Base-by-base conservation (phyloP, 352 stramenopile genomes). In the Globisporangium sylvaticum region DNA sequence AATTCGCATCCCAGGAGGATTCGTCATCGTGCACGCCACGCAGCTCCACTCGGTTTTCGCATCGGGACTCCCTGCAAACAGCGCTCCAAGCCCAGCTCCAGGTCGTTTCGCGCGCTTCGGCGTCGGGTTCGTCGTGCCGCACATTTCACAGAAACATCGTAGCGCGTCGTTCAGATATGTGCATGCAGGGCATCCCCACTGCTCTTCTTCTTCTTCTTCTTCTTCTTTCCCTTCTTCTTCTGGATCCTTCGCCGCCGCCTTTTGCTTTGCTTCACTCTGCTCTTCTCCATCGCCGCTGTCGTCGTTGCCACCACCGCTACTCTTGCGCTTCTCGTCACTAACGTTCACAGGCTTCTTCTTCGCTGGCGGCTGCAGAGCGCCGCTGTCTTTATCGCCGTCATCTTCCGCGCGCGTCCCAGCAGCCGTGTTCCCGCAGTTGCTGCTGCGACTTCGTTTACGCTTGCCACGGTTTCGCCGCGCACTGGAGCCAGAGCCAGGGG, bases 121-220 rank as follows among this genome's bases (percentile, higher is more conserved):
- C 4, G 64, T 76, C 18, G 83, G 85, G 62, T 91, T 89, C 9
- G 79, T 44, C 0, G 83, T 90, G 56, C 76, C 78, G 65, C 85
- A 93, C 85, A 92, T 93, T 58, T 91, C 85, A 60, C 85, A 93
- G 55, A 88, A 88, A 25, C 70, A 66, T 22, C 83, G 83, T 68
- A 72, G 54, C 20, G 72, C 61, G 44, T 88, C 85, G 63, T 93
- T 93, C 5, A 92, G 69, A 62, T 80, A 93, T 57, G 85, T 93
- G 64, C 85, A 93, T 29, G 80, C 74, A 0, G 78, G 74, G 50
- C 85, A 93, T n/a, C 63, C 76, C 85, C 85, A 93, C 62, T 85
- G 69, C 22, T 53, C 64, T 10, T 71, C 59, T 29, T 71, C 32
- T 34, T 73, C 48, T 20, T 62, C 34, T 55, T 58, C 53, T 9